Evolutionary conservation across 2,329 filamentous ascomycete genomes (phyloP).

Genomic region (Xylaria polymorpha): DNA sequence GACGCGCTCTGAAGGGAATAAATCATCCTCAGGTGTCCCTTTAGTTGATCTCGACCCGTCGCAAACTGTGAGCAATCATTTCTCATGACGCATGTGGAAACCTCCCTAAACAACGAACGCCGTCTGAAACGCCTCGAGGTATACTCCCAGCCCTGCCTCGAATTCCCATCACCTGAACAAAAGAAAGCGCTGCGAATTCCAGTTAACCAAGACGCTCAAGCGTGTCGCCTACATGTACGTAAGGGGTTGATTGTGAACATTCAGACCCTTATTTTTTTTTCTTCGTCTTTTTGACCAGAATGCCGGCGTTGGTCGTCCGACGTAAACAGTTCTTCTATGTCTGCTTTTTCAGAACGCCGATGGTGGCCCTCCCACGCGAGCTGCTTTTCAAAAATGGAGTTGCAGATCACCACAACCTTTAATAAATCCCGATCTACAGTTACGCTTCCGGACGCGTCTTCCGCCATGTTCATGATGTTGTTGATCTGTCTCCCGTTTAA

Average conservation of each 20-base stretch:
- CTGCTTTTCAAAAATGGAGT: slow-evolving; percentile 50
- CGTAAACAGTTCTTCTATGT: too few species aligned
- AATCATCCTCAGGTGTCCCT: neutral
- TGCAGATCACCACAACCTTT: slow-evolving; percentile 48
- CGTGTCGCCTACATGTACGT: too few species aligned
- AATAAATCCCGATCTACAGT: slow-evolving; percentile 47
- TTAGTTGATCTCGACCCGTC: neutral
- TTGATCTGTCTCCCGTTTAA: slow-evolving; percentile 52
- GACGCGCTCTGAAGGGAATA: neutral
- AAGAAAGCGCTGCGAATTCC: too few species aligned
- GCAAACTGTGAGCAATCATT: too few species aligned
- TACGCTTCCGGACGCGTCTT: slow-evolving; percentile 50
- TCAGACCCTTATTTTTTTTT: too few species aligned
- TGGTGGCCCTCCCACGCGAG: neutral
- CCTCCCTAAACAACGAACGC: neutral
- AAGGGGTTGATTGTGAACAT: too few species aligned
- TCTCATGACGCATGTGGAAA: too few species aligned
- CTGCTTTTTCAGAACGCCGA: too few species aligned
- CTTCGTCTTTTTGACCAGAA: too few species aligned
- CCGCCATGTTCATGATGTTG: slow-evolving; percentile 49
- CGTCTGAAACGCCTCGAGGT: neutral
- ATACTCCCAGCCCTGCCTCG: neutral
- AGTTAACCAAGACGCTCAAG: too few species aligned
- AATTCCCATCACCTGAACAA: too few species aligned
- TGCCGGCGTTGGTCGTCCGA: too few species aligned